A percentile compares a stretch with the other conserved stretches of the same genome.
Conservation (phyloP, 768 basidiomycete species). For the Lentinula sp. region DNA sequence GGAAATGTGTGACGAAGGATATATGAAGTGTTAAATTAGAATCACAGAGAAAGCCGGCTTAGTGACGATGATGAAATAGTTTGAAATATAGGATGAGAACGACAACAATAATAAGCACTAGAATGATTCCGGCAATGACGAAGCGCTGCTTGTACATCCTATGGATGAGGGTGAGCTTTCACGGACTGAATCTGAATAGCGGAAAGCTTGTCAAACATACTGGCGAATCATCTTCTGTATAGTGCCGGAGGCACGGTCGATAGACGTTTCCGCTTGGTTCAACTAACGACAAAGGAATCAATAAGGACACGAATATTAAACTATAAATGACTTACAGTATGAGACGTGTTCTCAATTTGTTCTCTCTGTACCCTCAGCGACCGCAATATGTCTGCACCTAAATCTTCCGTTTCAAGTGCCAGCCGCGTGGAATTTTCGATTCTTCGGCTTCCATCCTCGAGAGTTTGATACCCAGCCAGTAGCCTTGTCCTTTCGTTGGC, state of each 20-base stretch:
- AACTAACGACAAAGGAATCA: constrained; percentile 39
- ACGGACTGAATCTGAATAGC: neutral
- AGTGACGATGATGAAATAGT: constrained; percentile 13
- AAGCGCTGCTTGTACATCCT: constrained; percentile 93
- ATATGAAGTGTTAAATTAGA: neutral
- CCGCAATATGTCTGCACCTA: constrained; percentile 83
- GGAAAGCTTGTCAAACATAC: constrained; percentile 37
- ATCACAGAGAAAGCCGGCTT: neutral
- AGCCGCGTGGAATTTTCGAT: constrained; percentile 76
- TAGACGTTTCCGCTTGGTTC: constrained; percentile 70
- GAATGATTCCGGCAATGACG: constrained; percentile 70
- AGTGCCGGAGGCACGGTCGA: constrained; percentile 84
- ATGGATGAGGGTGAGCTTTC: neutral
- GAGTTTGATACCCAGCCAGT: constrained; percentile 60
- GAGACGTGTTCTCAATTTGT: constrained; percentile 83
- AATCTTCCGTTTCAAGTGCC: constrained; percentile 89
- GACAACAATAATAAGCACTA: constrained; percentile 73
- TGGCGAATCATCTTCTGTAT: constrained; percentile 89
- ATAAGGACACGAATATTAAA: neutral
- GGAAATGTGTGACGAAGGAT: neutral
- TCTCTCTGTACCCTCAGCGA: constrained; percentile 80
- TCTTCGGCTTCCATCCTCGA: constrained; percentile 71
- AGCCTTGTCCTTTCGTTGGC: constrained; percentile 62
- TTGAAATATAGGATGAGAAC: constrained; percentile 69
- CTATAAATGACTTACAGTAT: constrained; percentile 50